Evolutionary conservation across 106 monocot genomes (phyloP).

Genomic region (Agapanthus africanus): DNA sequence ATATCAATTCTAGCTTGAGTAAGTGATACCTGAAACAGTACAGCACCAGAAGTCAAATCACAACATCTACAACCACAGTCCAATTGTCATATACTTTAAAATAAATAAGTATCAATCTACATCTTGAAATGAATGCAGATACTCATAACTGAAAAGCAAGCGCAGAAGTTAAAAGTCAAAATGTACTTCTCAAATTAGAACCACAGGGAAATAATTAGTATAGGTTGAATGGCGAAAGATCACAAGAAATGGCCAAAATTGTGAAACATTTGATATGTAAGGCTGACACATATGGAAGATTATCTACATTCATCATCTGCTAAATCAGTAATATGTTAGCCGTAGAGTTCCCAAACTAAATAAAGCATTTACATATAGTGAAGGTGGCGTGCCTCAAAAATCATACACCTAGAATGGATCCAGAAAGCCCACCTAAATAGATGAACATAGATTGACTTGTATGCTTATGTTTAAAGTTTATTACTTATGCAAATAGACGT

Average conservation of each 20-base stretch:
- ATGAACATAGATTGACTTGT: neutral
- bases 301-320: neutral
- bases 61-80: neutral
- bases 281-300: neutral
- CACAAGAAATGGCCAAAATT: neutral
- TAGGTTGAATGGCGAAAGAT: neutral
- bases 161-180: neutral
- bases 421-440: neutral
- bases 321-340: neutral
- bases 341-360: neutral
- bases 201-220: neutral
- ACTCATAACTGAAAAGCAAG: neutral
- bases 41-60: neutral
- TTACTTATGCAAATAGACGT: too few relatives aligned
- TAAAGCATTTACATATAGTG: neutral
- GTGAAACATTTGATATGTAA: neutral
- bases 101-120: neutral
- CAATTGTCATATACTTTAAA: neutral
- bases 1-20: slow-evolving; percentile 99
- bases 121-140: neutral
- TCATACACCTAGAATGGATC: neutral
- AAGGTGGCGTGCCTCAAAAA: neutral
- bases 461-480: too few relatives aligned
- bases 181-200: neutral
- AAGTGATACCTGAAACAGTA: slow-evolving; percentile 75